These are phyloP conservation scores for Metschnikowia bowlesiae DNA, from an alignment of 805 yeast species.

Conservation along the genomic window DNA sequence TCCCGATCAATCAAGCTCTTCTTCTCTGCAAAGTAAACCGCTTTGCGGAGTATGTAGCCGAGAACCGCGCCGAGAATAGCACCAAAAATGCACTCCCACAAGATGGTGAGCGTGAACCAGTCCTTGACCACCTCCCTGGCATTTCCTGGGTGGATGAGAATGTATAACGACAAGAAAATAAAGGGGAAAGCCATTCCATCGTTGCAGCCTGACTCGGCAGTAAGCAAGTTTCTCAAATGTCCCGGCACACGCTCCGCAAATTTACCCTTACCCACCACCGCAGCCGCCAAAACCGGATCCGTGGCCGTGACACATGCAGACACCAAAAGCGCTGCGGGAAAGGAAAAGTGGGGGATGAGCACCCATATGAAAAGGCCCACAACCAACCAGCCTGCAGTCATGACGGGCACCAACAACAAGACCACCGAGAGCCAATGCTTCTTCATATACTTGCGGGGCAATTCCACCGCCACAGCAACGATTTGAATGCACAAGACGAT, in stretches of 20 bases:
- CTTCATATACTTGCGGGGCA: slow-evolving; percentile 85
- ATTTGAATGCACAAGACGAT: slow-evolving; percentile 82
- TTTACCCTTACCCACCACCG: slow-evolving; percentile 91
- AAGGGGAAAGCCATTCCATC: slow-evolving; percentile 97
- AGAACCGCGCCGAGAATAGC: slow-evolving; percentile 65
- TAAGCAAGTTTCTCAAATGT: slow-evolving; percentile 76
- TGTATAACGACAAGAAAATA: slow-evolving; percentile 62
- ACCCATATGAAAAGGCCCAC: slow-evolving; percentile 78
- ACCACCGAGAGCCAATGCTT: slow-evolving; percentile 77
- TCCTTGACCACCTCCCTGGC: slow-evolving; percentile 68
- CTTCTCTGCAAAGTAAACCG: slow-evolving; percentile 69
- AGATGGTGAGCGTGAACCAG: slow-evolving; percentile 71
- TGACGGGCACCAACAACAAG: slow-evolving; percentile 73
- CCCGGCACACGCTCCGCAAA: slow-evolving; percentile 90
- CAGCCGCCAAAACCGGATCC: slow-evolving; percentile 92
- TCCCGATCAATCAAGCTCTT: slow-evolving; percentile 76
- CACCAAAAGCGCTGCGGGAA: slow-evolving; percentile 66
- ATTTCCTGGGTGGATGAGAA: slow-evolving; percentile 62
- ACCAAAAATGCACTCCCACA: slow-evolving; percentile 82
- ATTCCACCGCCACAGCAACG: slow-evolving; percentile 90
- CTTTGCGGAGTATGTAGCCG: slow-evolving; percentile 67
- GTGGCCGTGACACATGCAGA: slow-evolving; percentile 93
- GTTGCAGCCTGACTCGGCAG: slow-evolving; percentile 87
- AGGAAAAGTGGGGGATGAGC: slow-evolving; percentile 66
- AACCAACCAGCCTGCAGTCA: slow-evolving; percentile 87